Evolutionary conservation across 768 basidiomycete genomes (phyloP).

Genomic region (Lactarius vividus): DNA sequence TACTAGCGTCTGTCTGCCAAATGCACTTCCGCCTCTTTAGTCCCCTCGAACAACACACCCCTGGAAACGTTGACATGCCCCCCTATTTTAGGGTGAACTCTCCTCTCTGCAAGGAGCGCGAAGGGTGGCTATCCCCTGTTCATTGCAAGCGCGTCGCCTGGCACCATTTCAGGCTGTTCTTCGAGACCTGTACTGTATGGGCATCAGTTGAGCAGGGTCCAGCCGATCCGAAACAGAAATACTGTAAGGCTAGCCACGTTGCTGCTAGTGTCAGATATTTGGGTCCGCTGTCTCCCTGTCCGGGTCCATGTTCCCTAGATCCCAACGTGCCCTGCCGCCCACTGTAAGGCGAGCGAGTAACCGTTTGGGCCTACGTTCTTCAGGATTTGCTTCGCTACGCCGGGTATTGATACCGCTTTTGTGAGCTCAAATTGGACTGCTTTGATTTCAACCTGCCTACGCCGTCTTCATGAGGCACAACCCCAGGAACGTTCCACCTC

Average conservation of each 20-base stretch:
- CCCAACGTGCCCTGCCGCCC: neutral
- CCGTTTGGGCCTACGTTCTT: neutral
- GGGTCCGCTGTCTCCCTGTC: neutral
- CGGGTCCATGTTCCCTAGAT: neutral
- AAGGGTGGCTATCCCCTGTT: neutral
- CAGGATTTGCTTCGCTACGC: neutral
- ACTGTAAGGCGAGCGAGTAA: neutral
- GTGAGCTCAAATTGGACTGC: neutral
- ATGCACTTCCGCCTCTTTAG: neutral
- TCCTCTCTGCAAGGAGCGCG: neutral
- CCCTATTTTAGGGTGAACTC: neutral
- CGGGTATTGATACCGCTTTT: neutral
- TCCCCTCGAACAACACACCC: neutral
- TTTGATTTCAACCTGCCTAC: neutral
- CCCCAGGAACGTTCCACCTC: too few species aligned
- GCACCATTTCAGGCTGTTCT: neutral
- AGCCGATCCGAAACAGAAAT: neutral
- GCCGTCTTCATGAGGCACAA: neutral
- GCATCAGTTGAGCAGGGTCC: neutral
- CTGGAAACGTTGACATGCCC: neutral
- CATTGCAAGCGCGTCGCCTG: neutral
- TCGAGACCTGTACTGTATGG: neutral
- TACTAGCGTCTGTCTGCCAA: neutral
- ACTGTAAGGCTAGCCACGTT: neutral
- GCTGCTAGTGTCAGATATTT: neutral